phyloP scores from a whole-genome alignment of 768 basidiomycete genomes.

The Cystobasidium onofrii region DNA sequence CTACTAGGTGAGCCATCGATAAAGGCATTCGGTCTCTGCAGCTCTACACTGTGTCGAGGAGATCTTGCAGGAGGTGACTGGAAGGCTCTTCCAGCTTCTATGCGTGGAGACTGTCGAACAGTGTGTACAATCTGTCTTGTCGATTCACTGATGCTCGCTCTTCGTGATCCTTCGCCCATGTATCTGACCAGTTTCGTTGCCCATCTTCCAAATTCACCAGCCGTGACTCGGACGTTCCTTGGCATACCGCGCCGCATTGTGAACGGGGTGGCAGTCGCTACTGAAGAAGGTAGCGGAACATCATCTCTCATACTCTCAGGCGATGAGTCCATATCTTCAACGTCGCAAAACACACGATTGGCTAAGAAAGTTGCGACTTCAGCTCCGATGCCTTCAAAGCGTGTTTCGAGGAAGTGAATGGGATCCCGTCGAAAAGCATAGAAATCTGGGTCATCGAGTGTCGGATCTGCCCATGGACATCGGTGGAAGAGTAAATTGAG shows the following conservation, averaged over 20 bases:
- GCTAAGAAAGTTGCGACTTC: conserved; percentile 82
- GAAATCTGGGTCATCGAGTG: conserved; percentile 73
- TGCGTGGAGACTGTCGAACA: conserved; percentile 17
- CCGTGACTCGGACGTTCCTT: conserved; percentile 54
- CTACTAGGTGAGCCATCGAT: conserved; percentile 12
- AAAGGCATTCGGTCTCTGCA: not conserved
- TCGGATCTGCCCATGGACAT: conserved; percentile 96
- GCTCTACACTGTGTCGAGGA: conserved; percentile 15
- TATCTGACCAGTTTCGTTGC: conserved; percentile 56
- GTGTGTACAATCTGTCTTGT: conserved; percentile 41
- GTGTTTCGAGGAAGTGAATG: conserved; percentile 73
- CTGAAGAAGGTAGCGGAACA: conserved; percentile 39
- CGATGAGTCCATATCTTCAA: conserved; percentile 49
- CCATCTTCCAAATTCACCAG: conserved; percentile 80
- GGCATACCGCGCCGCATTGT: conserved; percentile 1
- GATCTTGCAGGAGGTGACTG: conserved; percentile 22
- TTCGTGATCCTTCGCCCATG: conserved; percentile 36
- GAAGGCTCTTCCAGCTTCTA: not conserved
- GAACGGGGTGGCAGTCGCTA: conserved; percentile 24
- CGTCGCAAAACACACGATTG: conserved; percentile 69
- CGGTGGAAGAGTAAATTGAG: conserved; percentile 99
- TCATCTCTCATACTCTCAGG: conserved; percentile 34
- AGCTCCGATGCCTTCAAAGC: conserved; percentile 61
- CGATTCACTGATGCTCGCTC: conserved; percentile 37
- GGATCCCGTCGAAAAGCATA: conserved; percentile 68